Base-by-base conservation (phyloP, 352 stramenopile species). In the Globisporangium iwayamae region DNA sequence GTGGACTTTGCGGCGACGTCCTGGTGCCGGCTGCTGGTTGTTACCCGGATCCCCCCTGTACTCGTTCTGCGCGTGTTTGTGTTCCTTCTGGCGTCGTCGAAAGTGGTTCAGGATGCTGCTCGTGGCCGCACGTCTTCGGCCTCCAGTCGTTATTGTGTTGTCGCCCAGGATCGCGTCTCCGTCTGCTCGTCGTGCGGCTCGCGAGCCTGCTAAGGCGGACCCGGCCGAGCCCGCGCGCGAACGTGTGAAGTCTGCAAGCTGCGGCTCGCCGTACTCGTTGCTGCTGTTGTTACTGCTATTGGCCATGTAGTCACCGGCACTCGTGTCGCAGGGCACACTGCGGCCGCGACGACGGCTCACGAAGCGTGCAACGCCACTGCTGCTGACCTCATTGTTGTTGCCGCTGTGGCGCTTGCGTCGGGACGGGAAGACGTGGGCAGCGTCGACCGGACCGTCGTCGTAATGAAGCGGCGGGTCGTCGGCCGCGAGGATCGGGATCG, bases 1-100 rank as follows among this genome's bases (percentile, higher is more conserved):
- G 58, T 74, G 81, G 39, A 87, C 78, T 6, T 57, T 57, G 25
- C 74, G 75, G 10, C 78, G 75, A 1, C 14, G 51, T 16, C 32
- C 1, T 30, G 22, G 3, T 36, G 22, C 34, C 20, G 25, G 2
- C 56, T 54, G 39, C 56, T 61, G 55, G 7, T 61, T 22, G 22
- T 34, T 45, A 18, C 32, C 10, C 8, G 46, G 28, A 25, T 36
- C 30, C 7, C 9, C 30, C 7, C 9, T 2, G 13, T 56, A n/a
- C 20, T 22, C 34, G 32, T 54, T 60, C 11, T 22, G 25, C 25
- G 18, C 22, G 10, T 41, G 39, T 39, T 28, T 8, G 25, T 48
- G 11, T 25, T 65, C 56, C 32, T 60, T 60, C 38, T 55, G 63
- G 39, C 56, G 53, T 5, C 62, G 53, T 20, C 62, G 62, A 34